Evolutionary conservation across 805 yeast species (phyloP).

Genomic region (Diddensiella transvaalensis): DNA sequence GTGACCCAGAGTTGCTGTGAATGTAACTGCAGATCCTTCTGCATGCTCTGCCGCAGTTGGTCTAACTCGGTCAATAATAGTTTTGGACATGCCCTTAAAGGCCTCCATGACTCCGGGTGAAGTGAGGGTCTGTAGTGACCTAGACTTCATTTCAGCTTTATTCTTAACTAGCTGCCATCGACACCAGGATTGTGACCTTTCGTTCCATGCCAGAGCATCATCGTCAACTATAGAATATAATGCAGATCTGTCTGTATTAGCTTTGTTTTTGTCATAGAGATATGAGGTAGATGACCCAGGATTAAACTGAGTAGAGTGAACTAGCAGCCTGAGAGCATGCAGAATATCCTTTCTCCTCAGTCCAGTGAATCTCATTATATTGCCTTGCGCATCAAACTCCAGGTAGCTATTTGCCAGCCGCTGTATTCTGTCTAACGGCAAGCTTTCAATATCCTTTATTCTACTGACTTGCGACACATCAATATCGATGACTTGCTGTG

Average conservation of each 20-base stretch:
- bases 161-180: constrained; percentile 23
- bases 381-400: constrained; percentile 10
- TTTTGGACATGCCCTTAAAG: not conserved
- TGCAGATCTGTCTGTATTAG: constrained; percentile 2
- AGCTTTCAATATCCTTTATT: constrained; percentile 12
- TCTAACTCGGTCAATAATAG: not conserved
- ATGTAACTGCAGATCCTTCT: constrained; percentile 17
- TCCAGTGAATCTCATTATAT: constrained; percentile 20
- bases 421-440: constrained; percentile 27
- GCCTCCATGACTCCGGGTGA: not conserved
- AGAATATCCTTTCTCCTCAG: constrained; percentile 13
- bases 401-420: constrained; percentile 30
- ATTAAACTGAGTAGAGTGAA: constrained; percentile 14
- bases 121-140: not conserved
- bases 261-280: constrained; percentile 5
- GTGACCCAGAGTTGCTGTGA: constrained; percentile 33
- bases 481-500: constrained; percentile 31
- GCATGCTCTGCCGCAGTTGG: not conserved
- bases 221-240: constrained; percentile 19
- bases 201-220: constrained; percentile 30
- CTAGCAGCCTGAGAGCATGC: constrained; percentile 25
- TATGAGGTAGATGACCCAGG: constrained; percentile 8
- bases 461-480: constrained; percentile 30
- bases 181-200: constrained; percentile 24
- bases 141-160: not conserved